Evolutionary conservation across 371 early-diverging fungal genomes (phyloP), one percentile per base, ranked within the genome.

Genomic region (Actinomortierella ambigua): DNA sequence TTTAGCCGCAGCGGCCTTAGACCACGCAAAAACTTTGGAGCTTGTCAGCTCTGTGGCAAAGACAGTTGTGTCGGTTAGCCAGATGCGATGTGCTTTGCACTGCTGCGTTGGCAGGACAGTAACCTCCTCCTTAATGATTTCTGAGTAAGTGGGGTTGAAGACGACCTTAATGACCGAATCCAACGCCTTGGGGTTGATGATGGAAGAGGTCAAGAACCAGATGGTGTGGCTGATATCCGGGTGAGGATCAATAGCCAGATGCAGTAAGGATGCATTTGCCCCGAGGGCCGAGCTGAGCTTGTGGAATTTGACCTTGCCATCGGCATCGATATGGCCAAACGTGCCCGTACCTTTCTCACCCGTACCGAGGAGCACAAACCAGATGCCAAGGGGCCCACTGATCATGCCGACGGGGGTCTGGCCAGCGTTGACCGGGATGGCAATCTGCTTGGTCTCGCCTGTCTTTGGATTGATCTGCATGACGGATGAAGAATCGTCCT

Each of bases 181-280:
- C 29, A 68, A 44, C 24, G 68, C 68, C 4, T 40, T 44, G 48
- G 15, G 34, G 40, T 68, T 55, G 56, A 62, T 41, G 43, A 68
- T 68, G 22, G 68, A 68, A 1, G 68, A 68, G 11, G 68, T 54
- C 34, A 68, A 23, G 17, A 68, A 46, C 68, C 68, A 68, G 39
- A 68, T 42, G 0, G 50, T 24, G 28, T 53, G 18, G 58, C 24
- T 68, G 11, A 22, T 50, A 0, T 34, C 14, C 27, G 34, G 26
- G 15, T 62, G 23, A 29, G 42, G 50, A 20, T 68, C 68, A 20
- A 68, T 58, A 27, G 50, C 59, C 34, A 68, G 46, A 34, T 68
- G 68, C 51, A 68, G 13, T n/a, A 68, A 23, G 15, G 63, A 15
- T 0, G 68, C 68, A 17, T 57, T 44, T 11, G 29, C 27, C 9